Conservation (phyloP, 345 rosid genomes). For the Angophora floribunda region DNA sequence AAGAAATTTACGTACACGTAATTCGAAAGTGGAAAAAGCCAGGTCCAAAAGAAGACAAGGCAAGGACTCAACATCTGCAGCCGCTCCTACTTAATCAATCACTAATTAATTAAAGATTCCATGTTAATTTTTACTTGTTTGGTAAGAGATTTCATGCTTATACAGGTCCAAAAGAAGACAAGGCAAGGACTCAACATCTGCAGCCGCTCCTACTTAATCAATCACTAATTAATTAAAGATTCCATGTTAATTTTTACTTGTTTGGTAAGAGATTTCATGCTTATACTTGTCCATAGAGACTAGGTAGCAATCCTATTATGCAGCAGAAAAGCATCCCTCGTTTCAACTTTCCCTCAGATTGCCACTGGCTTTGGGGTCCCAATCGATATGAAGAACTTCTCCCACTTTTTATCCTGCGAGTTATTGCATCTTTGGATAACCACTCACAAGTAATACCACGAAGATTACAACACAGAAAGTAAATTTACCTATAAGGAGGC, state of each 20-base stretch:
- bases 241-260: background rate
- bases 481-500: too few species aligned
- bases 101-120: background rate
- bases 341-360: too few species aligned
- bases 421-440: too few species aligned
- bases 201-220: background rate
- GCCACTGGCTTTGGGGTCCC: too few species aligned
- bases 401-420: too few species aligned
- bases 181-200: background rate
- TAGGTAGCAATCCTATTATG: too few species aligned
- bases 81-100: background rate
- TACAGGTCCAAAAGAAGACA: background rate
- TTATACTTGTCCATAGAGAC: background rate
- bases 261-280: background rate
- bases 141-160: background rate
- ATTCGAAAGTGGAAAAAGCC: fast-evolving
- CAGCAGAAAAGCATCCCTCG: too few species aligned
- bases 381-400: too few species aligned
- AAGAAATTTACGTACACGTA: background rate
- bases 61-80: background rate
- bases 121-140: background rate
- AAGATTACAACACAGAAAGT: too few species aligned
- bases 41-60: fast-evolving
- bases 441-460: too few species aligned
- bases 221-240: background rate